Evolutionary conservation across 306 rosid genomes (phyloP), one percentile per base, ranked within the genome.

Genomic region (Chamaecrista fasciculata): DNA sequence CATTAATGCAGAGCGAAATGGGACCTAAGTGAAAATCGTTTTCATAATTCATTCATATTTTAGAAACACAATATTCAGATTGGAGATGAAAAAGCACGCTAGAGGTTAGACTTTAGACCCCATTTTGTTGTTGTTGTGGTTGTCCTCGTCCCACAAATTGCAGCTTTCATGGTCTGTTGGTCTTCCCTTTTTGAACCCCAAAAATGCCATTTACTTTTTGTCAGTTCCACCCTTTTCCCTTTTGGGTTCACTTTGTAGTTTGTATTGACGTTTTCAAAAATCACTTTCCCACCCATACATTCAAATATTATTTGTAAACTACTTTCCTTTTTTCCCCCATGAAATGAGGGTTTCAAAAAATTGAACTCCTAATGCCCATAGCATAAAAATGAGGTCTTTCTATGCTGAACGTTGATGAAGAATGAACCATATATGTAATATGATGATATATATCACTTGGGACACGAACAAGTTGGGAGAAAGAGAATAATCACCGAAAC

Each of bases 141-240:
- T 12, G 16, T 42, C 47, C 47, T 42, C 47, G 3, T 42, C 47
- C 47, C 46, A 46, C 67, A 46, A 71, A 59, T 71, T 46, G 59
- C 75, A 71, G 60, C 75, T 71, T 46, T 59, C 67, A 42, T 26
- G 36, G 50, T 15, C 19, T 37, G 6, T 37, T 37, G 43, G 12
- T 8, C 12, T 8, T 43, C 4, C 6, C 49, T 3, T 44, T 42
- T 42, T 42, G 16, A 42, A 7, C 21, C n/a, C 20, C 50, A 15
- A 5, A 8, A 19, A 49, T 49, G 42, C 55, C 65, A 40, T 40
- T 61, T 39, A 23, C 31, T 16, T 53, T 69, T 39, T 65, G 25
- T 42, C 42, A 46, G 3, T 16, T 28, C 1, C 8, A 3, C 56
- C 44, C 36, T 24, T 25, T 12, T 24, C 19, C 5, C 4, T 42